Percentiles rank a stretch among this genome's conserved stretches.
Conservation (phyloP, 495 filamentous ascomycete species). For the Penicillium goetzii region DNA sequence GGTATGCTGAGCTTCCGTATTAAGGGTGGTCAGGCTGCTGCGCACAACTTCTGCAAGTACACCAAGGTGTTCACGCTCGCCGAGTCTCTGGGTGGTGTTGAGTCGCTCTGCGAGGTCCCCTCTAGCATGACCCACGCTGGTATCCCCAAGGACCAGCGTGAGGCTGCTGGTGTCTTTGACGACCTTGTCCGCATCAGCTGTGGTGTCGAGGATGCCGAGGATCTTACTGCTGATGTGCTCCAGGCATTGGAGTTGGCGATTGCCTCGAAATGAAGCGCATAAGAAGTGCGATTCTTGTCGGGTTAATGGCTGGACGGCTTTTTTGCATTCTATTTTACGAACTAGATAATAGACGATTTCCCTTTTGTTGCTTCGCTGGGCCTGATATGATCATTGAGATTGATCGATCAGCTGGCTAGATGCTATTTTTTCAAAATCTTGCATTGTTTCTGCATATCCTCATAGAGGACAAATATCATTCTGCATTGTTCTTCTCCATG, state of each 20-base stretch:
- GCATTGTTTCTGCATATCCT: slow-evolving; percentile 3
- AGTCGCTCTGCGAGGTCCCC: slow-evolving; percentile 89
- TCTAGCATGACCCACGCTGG: slow-evolving; percentile 95
- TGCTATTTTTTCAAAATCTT: background rate
- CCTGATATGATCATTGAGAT: background rate
- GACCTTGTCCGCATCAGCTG: slow-evolving; percentile 94
- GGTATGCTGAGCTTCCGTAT: slow-evolving; percentile 98
- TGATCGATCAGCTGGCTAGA: background rate
- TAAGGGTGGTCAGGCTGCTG: slow-evolving; percentile 82
- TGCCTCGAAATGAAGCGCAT: slow-evolving; percentile 34
- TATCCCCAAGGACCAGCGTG: slow-evolving; percentile 86
- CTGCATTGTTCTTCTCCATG: background rate
- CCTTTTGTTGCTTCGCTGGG: slow-evolving; percentile 5
- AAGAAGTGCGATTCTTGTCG: background rate
- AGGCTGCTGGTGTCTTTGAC: slow-evolving; percentile 93
- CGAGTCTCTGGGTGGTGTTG: slow-evolving; percentile 90
- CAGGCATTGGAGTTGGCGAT: slow-evolving; percentile 78
- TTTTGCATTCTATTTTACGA: slow-evolving; percentile 14
- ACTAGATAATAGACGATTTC: slow-evolving; percentile 32
- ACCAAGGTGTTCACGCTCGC: slow-evolving; percentile 92
- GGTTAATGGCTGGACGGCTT: slow-evolving; percentile 5
- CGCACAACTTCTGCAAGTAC: slow-evolving; percentile 87
- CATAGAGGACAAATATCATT: background rate
- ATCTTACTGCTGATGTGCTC: slow-evolving; percentile 81
- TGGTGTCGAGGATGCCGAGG: slow-evolving; percentile 88